A percentile compares a stretch with the other conserved stretches of the same genome.
These are phyloP conservation scores for Coemansia aciculifera DNA, from an alignment of 192 early-diverging fungal genomes.

Conservation along the genomic window DNA sequence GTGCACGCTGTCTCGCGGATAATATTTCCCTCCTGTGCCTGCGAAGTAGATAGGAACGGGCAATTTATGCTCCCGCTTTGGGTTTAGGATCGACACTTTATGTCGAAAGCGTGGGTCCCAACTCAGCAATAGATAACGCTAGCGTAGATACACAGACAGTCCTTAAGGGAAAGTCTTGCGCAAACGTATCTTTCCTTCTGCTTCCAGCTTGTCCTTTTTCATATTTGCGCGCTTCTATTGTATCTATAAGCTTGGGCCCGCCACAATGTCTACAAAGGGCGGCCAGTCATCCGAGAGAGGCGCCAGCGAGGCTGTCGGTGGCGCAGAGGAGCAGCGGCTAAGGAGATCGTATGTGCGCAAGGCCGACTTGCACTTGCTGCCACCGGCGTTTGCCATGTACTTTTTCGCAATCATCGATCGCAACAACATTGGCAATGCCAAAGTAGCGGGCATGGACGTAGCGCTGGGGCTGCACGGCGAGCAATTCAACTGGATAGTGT, in stretches of 20 bases:
- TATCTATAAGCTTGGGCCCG: not conserved
- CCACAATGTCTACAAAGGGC: slow-evolving; percentile 3
- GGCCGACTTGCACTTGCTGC: slow-evolving; percentile 59
- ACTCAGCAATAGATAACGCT: not conserved
- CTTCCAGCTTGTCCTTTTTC: not conserved
- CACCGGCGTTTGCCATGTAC: slow-evolving; percentile 56
- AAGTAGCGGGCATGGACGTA: slow-evolving; percentile 35
- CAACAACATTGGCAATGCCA: slow-evolving; percentile 57
- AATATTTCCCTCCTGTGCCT: not conserved
- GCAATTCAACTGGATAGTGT: slow-evolving; percentile 60
- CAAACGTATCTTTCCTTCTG: not conserved
- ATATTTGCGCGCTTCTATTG: not conserved
- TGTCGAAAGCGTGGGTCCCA: too few relatives aligned
- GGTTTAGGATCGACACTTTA: not conserved
- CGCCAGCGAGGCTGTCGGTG: not conserved
- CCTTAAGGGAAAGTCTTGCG: not conserved
- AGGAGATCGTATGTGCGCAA: slow-evolving; percentile 50
- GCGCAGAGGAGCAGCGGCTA: slow-evolving; percentile 10
- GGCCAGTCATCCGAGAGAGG: not conserved
- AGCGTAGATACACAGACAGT: not conserved
- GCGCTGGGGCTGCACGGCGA: slow-evolving; percentile 37
- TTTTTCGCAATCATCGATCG: slow-evolving; percentile 52
- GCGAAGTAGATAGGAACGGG: not conserved
- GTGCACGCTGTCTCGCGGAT: not conserved
- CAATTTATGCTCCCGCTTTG: not conserved